Conservation (phyloP, 192 early-diverging fungal species). For the Coemansia nantahalensis region DNA sequence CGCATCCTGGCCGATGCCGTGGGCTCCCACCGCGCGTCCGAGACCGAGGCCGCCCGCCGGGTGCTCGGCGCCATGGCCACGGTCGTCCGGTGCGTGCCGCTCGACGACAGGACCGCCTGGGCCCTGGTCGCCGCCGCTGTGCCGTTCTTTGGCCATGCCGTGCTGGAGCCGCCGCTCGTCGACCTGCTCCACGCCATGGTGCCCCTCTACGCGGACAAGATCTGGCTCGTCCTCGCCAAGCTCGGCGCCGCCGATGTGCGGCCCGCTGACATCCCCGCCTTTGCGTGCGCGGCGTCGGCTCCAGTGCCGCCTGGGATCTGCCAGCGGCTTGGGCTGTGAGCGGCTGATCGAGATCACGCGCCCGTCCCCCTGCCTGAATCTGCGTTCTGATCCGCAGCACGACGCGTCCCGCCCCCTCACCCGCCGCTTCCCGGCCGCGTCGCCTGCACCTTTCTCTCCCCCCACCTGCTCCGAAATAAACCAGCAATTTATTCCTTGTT, state of each 20-base stretch:
- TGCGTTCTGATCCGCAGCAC: too few species aligned
- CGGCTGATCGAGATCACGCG: too few species aligned
- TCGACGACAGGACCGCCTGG: conserved; percentile 36
- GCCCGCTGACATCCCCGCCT: conserved; percentile 6
- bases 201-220: conserved; percentile 38
- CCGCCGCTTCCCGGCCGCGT: too few species aligned
- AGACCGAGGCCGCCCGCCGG: conserved; percentile 8
- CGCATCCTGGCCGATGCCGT: conserved; percentile 2
- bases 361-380: too few species aligned
- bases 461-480: too few species aligned
- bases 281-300: not conserved
- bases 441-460: too few species aligned
- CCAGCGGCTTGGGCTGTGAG: conserved; percentile 18
- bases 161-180: conserved; percentile 2
- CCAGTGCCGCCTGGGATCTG: conserved; percentile 14
- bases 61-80: conserved; percentile 28
- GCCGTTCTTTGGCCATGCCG: conserved; percentile 7
- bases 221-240: conserved; percentile 40
- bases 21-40: not conserved
- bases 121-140: conserved; percentile 12
- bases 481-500: too few species aligned
- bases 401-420: too few species aligned
- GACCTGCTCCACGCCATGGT: conserved; percentile 28
- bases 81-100: conserved; percentile 24
- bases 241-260: conserved; percentile 2